Percentiles rank a stretch among this genome's conserved stretches.
phyloP scores from a whole-genome alignment of 169 alveolate genomes.

The Theileria luwenshuni region DNA sequence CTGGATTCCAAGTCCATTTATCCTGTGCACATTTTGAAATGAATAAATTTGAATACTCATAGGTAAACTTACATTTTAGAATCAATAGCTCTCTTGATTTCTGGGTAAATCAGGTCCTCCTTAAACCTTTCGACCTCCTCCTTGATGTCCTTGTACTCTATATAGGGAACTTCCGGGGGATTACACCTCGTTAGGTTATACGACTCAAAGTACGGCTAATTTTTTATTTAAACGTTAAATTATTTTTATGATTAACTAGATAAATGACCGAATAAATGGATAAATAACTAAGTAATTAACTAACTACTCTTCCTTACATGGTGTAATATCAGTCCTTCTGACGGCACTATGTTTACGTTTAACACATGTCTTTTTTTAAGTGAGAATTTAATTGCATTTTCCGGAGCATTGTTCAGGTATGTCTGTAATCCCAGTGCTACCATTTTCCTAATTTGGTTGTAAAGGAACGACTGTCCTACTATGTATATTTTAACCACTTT shows the following conservation, averaged over 20 bases:
- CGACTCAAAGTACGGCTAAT: conserved; percentile 62
- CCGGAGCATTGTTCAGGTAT: conserved; percentile 78
- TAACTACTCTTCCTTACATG: conserved; percentile 40
- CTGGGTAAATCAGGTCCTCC: conserved; percentile 40
- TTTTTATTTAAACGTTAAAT: neutral
- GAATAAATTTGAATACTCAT: neutral
- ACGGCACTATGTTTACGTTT: conserved; percentile 68
- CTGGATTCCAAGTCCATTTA: too few relatives aligned
- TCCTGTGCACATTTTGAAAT: neutral
- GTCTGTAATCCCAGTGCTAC: conserved; percentile 75
- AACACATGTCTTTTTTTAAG: conserved; percentile 46
- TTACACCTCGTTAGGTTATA: conserved; percentile 47
- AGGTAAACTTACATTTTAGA: conserved; percentile 50
- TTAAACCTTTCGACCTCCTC: conserved; percentile 48
- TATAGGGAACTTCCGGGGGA: conserved; percentile 61
- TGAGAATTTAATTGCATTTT: conserved; percentile 68
- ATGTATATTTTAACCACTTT: conserved; percentile 70
- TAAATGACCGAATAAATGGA: neutral
- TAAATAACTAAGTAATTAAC: neutral
- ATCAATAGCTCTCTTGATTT: conserved; percentile 19
- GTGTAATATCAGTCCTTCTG: conserved; percentile 75
- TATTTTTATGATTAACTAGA: neutral
- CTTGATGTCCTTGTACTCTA: conserved; percentile 52
- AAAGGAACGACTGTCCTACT: conserved; percentile 81
- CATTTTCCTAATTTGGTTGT: conserved; percentile 85